Base-by-base conservation (phyloP, 108 stramenopile species). In the Fragilariopsis cylindrus region DNA sequence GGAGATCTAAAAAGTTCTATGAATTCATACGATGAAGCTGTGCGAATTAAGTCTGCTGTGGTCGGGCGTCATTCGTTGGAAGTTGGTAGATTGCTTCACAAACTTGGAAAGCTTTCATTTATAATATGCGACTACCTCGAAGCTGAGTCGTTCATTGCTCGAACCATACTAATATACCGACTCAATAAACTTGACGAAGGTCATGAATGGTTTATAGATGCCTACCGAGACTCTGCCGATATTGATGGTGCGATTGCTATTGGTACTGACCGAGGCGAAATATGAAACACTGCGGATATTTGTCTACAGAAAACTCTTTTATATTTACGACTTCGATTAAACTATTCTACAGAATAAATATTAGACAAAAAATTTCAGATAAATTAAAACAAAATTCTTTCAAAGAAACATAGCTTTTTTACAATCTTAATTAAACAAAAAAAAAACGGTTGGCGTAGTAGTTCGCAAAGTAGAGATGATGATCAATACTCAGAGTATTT, bases 201-300 rank as follows among this genome's bases (percentile, higher is more conserved):
- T 63, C 89, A 94, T 68, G 79, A 87, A 60, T 94, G 91, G 83
- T 67, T 90, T 60, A 77, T 88, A 15, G 93, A 92, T 74, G 91
- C 91, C 57, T 77, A 83, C 19, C 81, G 90, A 63, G 89, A 92
- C 70, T 65, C 78, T 54, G 93, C 90, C 13, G 93, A 94, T 71
- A 92, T 94, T 68, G 85, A 88, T 71, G 93, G 88, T 4, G 86
- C 85, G 3, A 62, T 94, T 52, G 90, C 89, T 5, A 62, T 81
- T n/a, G 67, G 48, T 18, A 11, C 19, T 6, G 67, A 68, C 39
- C 48, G 40, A 7, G 18, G 47, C 12, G 67, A 68, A 50, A 68
- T 68, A 21, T 68, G 30, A 68, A 53, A 53, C 52, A 30, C 30
- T 0, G 30, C 30, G 0, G 30, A 30, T 30, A 30, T 30, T 30